Evolutionary conservation across 2,329 filamentous ascomycete genomes (phyloP), one percentile per base, ranked within the genome.

Genomic region (Sarocladium oryzae): DNA sequence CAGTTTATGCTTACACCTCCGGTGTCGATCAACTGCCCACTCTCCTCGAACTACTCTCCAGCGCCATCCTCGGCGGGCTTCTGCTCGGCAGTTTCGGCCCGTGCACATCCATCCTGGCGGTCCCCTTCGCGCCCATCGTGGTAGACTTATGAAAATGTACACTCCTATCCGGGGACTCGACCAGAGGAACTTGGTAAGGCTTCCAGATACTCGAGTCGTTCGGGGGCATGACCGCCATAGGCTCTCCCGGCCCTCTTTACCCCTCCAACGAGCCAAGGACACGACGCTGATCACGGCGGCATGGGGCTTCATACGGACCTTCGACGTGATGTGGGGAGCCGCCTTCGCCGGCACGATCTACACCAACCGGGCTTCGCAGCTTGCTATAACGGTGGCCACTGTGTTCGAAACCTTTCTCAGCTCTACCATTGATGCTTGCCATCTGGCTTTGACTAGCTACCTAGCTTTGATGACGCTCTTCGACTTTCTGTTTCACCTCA

Each of bases 251-350:
- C 74, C 0, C 63, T 74, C n/a, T 67, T 71, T 56, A 73, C 72
- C 0, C 55, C 61, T 0, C 55, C 73, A 1, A 33, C 59, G 1
- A n/a, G 70, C 74, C 8, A 53, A 54, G 1, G 69, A 76, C 49
- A 59, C 61, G 0, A 67, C 69, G 1, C 51, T 64, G 1, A 67
- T 69, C 0, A 70, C 69, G 2, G 66, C 61, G 2, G 68, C 70
- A 38, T 75, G 68, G 63, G 59, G 63, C 1, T 79, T 78, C 52
- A 59, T 75, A 51, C 68, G 75, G 28, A 69, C 61, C 50, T 69
- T 79, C 26, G 76, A 76, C 2, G 57, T 63, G n/a, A 68, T 72
- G 3, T 71, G 76, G 60, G 76, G 73, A 9, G 65, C 73, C 2
- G 63, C 72, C 0, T 68, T 79, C 20, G 67, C 70, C 0, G 65